Conservation (phyloP, 2,329 filamentous ascomycete species). For the Ceratocystis papillata region DNA sequence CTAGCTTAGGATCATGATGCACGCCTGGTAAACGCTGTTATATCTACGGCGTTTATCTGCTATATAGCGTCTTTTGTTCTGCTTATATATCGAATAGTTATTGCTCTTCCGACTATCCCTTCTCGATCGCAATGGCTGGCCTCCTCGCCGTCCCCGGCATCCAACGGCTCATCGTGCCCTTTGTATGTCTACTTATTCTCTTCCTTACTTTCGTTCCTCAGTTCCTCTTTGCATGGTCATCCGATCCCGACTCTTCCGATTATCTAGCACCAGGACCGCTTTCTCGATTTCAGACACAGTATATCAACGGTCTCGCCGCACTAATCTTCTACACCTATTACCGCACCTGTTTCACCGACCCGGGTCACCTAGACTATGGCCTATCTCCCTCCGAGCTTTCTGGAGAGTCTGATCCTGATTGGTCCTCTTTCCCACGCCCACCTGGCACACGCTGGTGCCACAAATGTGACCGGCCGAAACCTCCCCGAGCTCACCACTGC, state of each 20-base stretch:
- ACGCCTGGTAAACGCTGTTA: neutral
- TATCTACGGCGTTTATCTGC: neutral
- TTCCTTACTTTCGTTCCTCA: slow-evolving; percentile 66
- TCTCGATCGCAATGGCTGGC: slow-evolving; percentile 33
- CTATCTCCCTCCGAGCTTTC: slow-evolving; percentile 32
- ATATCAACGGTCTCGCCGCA: slow-evolving; percentile 56
- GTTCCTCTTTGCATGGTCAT: slow-evolving; percentile 48
- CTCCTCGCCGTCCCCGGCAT: slow-evolving; percentile 36
- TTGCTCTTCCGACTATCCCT: neutral
- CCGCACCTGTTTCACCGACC: slow-evolving; percentile 46
- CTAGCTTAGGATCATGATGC: neutral
- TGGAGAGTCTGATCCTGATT: slow-evolving; percentile 28
- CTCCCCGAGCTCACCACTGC: slow-evolving; percentile 71
- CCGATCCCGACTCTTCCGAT: slow-evolving; percentile 33
- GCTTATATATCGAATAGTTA: neutral
- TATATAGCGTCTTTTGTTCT: neutral
- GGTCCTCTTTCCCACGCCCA: slow-evolving; percentile 22
- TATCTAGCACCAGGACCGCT: slow-evolving; percentile 52
- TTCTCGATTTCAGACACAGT: slow-evolving; percentile 43
- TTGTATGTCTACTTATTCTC: slow-evolving; percentile 52
- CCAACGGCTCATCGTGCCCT: slow-evolving; percentile 54
- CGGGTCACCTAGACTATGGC: slow-evolving; percentile 44
- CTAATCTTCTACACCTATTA: slow-evolving; percentile 62
- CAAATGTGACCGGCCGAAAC: slow-evolving; percentile 64
- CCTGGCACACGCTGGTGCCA: slow-evolving; percentile 52